Evolutionary conservation across 352 stramenopile species (phyloP).

Genomic region (Halophytophthora polymorphica): DNA sequence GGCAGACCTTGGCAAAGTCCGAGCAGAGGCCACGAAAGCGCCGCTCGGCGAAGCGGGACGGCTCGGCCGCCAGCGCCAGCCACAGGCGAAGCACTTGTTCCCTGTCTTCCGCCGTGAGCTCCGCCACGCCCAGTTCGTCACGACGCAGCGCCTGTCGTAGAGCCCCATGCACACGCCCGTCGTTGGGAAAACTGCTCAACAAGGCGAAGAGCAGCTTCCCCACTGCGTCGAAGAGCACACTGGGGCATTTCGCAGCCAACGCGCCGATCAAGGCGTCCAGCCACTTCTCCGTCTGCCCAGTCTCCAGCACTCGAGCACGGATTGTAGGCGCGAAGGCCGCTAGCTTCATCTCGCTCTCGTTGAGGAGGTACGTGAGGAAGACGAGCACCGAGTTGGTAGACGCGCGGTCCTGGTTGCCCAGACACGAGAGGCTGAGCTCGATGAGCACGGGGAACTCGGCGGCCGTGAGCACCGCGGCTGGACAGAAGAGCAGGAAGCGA

Average conservation of each 20-base stretch:
- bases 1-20: constrained; percentile 76
- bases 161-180: constrained; percentile 26
- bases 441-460: constrained; percentile 56
- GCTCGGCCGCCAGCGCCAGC: constrained; percentile 47
- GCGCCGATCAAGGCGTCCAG: constrained; percentile 42
- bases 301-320: constrained; percentile 38
- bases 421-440: constrained; percentile 52
- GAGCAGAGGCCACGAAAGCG: constrained; percentile 56
- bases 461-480: constrained; percentile 50
- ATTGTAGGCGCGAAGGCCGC: constrained; percentile 39
- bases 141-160: constrained; percentile 32
- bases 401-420: constrained; percentile 61
- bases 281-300: constrained; percentile 46
- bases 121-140: constrained; percentile 36
- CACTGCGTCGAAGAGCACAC: constrained; percentile 53
- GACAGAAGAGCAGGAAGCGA: constrained; percentile 70
- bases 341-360: constrained; percentile 49
- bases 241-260: constrained; percentile 53
- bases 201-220: constrained; percentile 53
- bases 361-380: constrained; percentile 63
- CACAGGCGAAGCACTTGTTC: constrained; percentile 56
- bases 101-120: constrained; percentile 39
- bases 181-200: constrained; percentile 36
- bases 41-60: constrained; percentile 49
- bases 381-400: constrained; percentile 69